Conservation (phyloP, 2,329 filamentous ascomycete species). For the Zasmidium cellare region DNA sequence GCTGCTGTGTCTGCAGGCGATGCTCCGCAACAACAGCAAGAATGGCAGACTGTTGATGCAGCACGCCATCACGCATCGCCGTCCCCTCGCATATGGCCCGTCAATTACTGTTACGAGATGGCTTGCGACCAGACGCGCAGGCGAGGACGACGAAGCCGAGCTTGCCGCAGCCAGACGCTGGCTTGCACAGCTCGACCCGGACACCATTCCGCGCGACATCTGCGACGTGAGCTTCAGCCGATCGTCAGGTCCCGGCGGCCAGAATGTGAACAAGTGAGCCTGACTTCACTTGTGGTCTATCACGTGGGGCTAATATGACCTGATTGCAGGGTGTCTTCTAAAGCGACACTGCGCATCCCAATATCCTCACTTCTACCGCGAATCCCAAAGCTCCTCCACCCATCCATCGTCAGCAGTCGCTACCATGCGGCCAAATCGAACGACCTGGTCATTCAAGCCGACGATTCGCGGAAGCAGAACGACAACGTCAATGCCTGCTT, state of each 20-base stretch:
- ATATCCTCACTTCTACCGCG: conserved; percentile 53
- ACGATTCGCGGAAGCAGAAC: conserved; percentile 62
- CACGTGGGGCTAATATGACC: neutral
- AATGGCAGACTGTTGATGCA: neutral
- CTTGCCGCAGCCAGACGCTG: conserved; percentile 53
- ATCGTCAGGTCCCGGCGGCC: conserved; percentile 65
- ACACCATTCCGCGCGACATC: conserved; percentile 57
- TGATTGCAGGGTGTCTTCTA: conserved; percentile 60
- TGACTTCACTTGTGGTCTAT: neutral
- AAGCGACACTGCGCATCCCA: conserved; percentile 62
- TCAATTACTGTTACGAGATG: conserved; percentile 5
- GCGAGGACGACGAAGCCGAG: conserved; percentile 27
- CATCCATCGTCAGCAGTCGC: conserved; percentile 52
- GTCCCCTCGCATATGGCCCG: no score
- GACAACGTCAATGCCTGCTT: conserved; percentile 62
- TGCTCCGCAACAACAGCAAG: neutral
- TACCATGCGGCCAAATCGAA: conserved; percentile 56
- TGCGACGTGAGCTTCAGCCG: conserved; percentile 63
- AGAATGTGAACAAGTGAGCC: conserved; percentile 68
- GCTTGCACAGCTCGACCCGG: conserved; percentile 55
- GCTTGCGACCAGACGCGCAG: conserved; percentile 15
- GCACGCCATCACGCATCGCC: neutral
- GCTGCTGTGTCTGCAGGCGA: neutral
- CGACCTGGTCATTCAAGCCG: conserved; percentile 61
- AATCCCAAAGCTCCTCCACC: conserved; percentile 56